Percentiles rank a stretch among this genome's conserved stretches.
phyloP scores from a whole-genome alignment of 108 stramenopile species.

The Cyclostephanos tholiformis region DNA sequence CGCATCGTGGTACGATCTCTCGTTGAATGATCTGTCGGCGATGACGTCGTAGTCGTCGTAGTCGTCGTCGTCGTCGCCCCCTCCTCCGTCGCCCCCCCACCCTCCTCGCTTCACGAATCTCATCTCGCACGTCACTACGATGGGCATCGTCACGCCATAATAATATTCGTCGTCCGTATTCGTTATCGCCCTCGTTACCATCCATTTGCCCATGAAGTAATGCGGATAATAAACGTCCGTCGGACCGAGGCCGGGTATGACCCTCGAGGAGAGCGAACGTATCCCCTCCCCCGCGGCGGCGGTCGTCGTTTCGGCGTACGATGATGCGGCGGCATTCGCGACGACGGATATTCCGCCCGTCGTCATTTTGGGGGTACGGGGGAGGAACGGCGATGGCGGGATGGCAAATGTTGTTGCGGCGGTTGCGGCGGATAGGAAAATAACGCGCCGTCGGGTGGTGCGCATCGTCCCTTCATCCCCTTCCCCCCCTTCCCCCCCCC shows the following conservation, averaged over 20 bases:
- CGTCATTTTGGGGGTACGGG: too few species aligned
- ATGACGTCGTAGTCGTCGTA: constrained; percentile 44
- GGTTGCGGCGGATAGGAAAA: too few species aligned
- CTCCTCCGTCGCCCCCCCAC: constrained; percentile 17
- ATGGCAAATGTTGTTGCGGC: too few species aligned
- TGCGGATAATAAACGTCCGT: constrained; percentile 76
- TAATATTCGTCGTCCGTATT: constrained; percentile 41
- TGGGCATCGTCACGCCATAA: constrained; percentile 11
- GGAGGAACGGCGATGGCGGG: too few species aligned
- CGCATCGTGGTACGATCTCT: constrained; percentile 55
- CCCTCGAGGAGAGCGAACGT: constrained; percentile 61
- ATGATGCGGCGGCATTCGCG: constrained; percentile 2
- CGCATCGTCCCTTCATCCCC: too few species aligned
- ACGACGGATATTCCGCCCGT: too few species aligned
- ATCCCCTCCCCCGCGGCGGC: too few species aligned
- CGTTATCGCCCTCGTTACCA: constrained; percentile 56
- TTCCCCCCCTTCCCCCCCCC: too few species aligned
- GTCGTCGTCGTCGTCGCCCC: constrained; percentile 29
- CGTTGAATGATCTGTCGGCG: constrained; percentile 81
- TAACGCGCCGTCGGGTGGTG: too few species aligned
- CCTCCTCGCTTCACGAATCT: constrained; percentile 61
- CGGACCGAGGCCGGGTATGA: constrained; percentile 73
- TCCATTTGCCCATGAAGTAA: constrained; percentile 68
- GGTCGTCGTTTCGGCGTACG: constrained; percentile 52
- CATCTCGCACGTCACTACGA: constrained; percentile 57